Percentiles rank a stretch among this genome's conserved stretches.
Conservation (phyloP, 768 basidiomycete species). For the Rubroboletus satanas region DNA sequence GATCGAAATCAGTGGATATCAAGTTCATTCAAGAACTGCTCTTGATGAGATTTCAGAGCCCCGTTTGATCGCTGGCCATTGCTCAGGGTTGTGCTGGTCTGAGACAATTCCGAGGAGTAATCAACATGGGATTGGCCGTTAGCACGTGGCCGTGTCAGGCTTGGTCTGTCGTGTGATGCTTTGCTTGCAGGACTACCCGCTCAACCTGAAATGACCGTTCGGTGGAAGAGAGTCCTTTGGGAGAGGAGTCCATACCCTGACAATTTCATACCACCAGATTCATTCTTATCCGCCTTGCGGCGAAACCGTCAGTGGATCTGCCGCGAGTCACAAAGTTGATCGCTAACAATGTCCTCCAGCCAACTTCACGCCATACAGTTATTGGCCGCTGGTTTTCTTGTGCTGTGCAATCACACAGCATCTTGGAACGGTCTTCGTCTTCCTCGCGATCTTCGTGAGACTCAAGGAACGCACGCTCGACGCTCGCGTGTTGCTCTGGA, state of each 20-base stretch:
- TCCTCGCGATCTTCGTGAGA: conserved; percentile 74
- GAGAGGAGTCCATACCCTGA: conserved; percentile 72
- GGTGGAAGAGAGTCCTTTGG: conserved; percentile 81
- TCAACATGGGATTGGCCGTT: conserved; percentile 3
- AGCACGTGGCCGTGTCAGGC: conserved; percentile 12
- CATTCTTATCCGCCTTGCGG: conserved; percentile 75
- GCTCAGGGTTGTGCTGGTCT: neutral
- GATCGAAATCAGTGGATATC: conserved; percentile 24
- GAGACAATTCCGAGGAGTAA: conserved; percentile 15
- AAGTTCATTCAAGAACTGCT: neutral
- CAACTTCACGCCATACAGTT: conserved; percentile 76
- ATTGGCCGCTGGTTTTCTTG: conserved; percentile 65
- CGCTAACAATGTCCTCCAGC: conserved; percentile 41
- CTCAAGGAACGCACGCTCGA: conserved; percentile 63
- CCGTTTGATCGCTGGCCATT: conserved; percentile 3
- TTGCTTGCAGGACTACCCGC: neutral
- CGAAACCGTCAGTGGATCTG: conserved; percentile 61
- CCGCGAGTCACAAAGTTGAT: conserved; percentile 4
- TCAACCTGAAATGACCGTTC: conserved; percentile 16
- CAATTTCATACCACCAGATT: conserved; percentile 72
- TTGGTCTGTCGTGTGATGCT: neutral
- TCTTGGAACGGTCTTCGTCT: conserved; percentile 73
- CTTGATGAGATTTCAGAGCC: neutral
- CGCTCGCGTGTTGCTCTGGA: conserved; percentile 64
- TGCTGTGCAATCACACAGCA: conserved; percentile 83